Evolutionary conservation across 306 rosid species (phyloP).

Genomic region (Prunus mume): DNA sequence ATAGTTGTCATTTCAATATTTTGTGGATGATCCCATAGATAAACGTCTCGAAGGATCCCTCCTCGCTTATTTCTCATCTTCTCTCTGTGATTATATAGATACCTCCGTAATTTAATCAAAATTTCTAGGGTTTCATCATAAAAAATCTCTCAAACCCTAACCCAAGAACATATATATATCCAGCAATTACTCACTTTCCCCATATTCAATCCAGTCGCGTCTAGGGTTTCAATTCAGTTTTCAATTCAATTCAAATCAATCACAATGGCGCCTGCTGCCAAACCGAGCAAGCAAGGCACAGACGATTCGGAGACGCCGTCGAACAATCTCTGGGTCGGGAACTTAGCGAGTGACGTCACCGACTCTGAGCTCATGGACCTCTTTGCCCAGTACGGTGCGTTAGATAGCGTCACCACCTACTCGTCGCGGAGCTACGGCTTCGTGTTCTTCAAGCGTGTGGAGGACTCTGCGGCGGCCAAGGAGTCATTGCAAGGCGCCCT

Average conservation of each 20-base stretch:
- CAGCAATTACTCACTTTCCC: not conserved
- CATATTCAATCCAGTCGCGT: not conserved
- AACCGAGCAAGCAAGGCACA: conserved; percentile 34
- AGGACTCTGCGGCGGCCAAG: conserved; percentile 92
- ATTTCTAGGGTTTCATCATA: not conserved
- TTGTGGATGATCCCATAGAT: not conserved
- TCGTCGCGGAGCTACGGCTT: conserved; percentile 84
- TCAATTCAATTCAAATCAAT: not conserved
- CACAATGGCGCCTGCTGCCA: conserved; percentile 63
- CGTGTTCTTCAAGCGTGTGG: conserved; percentile 71
- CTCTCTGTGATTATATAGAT: too few species aligned
- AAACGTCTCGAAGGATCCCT: too few species aligned
- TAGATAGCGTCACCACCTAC: conserved; percentile 80
- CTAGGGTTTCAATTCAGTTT: not conserved
- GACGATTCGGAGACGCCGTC: conserved; percentile 57
- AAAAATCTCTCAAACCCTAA: not conserved
- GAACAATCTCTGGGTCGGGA: conserved; percentile 92
- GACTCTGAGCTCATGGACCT: conserved; percentile 79
- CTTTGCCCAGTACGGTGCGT: conserved; percentile 74
- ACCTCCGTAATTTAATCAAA: not conserved
- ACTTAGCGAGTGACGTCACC: conserved; percentile 65
- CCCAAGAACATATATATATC: not conserved
- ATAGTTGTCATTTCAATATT: not conserved
- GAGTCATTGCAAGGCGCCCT: conserved; percentile 62
- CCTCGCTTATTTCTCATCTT: not conserved